These are phyloP conservation scores for Porcisia hertigi DNA, from an alignment of 208 protist species.

Conservation along the genomic window DNA sequence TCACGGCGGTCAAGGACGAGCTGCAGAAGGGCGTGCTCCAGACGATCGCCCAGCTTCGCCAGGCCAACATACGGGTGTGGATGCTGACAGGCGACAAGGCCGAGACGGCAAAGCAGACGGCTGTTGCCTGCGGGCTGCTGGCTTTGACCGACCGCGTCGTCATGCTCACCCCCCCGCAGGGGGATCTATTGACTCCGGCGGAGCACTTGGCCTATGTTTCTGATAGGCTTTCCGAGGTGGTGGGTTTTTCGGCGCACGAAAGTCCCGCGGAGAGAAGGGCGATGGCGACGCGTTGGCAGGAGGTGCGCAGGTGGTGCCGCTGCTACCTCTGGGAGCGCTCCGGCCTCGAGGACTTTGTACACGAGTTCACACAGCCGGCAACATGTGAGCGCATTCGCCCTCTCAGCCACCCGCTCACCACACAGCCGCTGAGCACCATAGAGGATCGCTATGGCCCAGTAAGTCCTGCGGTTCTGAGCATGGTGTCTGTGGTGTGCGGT, in stretches of 20 bases:
- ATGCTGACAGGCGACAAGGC: constrained; percentile 98
- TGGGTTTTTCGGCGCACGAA: constrained; percentile 14
- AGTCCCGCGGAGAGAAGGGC: neutral
- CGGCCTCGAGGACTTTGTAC: constrained; percentile 53
- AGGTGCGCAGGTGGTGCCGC: constrained; percentile 17
- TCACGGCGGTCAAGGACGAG: constrained; percentile 95
- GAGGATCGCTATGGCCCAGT: constrained; percentile 22
- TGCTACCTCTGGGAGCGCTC: constrained; percentile 40
- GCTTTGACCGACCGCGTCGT: constrained; percentile 40
- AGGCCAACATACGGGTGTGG: constrained; percentile 90
- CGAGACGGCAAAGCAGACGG: constrained; percentile 97
- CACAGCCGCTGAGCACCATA: constrained; percentile 20
- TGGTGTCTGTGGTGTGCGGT: constrained; percentile 22
- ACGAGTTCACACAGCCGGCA: constrained; percentile 52
- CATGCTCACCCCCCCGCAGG: constrained; percentile 40
- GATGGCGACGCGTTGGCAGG: constrained; percentile 26
- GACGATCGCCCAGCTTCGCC: constrained; percentile 78
- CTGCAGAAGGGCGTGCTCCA: constrained; percentile 94
- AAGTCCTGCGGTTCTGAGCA: constrained; percentile 14
- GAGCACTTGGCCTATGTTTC: constrained; percentile 49
- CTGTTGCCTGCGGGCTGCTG: constrained; percentile 64
- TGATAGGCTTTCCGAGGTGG: constrained; percentile 29
- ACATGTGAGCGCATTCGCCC: constrained; percentile 43
- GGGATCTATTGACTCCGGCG: constrained; percentile 26
- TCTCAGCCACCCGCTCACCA: constrained; percentile 39